Evolutionary conservation across 495 filamentous ascomycete species (phyloP), one percentile per base, ranked within the genome.

Genomic region (Trichoderma reesei): DNA sequence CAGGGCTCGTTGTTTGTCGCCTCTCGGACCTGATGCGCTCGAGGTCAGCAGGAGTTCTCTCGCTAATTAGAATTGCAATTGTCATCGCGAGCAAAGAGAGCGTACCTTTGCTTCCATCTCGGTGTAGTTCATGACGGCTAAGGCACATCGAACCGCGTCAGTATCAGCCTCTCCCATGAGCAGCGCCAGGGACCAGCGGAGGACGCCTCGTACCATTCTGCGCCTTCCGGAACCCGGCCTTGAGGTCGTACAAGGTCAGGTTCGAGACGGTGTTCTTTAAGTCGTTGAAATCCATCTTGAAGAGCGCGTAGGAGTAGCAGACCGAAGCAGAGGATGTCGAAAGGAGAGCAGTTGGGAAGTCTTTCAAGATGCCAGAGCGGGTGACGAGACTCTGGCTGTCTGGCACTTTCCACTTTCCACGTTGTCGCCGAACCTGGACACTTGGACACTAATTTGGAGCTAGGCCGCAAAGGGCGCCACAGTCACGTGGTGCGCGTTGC

Each of bases 101-200:
- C 79, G 67, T 67, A 94, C 92, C 90, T 98, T 99, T 63, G 92
- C 80, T 78, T 99, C 94, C 93, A 97, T 98, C 73, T 98, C 94
- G n/a, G 94, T 98, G 75, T 93, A 97, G 76, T 98, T 98, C 94
- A 97, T 97, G 46, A 98, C 93, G 67, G 92, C 93, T 97, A 48
- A 18, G n/a, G 44, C n/a, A n/a, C n/a, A n/a, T 33, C 10, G 20
- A 33, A 1, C 8, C 13, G 51, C 26, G 51, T 26, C 14, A 41
- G 39, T 16, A 44, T 70, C n/a, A 73, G 64, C n/a, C n/a, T 48
- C 44, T n/a, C 44, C 16, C 62, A 64, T 44, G 62, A 65, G 59
- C 60, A 5, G 37, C 37, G 37, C 41, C 37, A 18, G n/a, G 54
- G 46, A 42, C 9, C 33, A 9, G 60, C 44, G 36, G 3, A 36